These are phyloP conservation scores for Physaria fendleri DNA, from an alignment of 345 rosid genomes.

Conservation along the genomic window DNA sequence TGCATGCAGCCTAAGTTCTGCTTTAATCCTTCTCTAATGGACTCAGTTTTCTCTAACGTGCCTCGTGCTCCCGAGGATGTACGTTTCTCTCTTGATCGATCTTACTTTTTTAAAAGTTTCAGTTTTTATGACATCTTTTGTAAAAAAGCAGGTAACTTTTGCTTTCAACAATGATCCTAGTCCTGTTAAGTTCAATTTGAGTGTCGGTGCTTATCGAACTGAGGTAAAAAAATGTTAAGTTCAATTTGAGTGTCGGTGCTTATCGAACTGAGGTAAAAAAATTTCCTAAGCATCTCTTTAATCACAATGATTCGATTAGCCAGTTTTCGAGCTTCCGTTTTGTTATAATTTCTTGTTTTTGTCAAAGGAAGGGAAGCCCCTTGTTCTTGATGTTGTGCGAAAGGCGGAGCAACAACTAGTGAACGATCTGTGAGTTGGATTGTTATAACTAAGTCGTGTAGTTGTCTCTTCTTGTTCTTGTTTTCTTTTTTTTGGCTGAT, in stretches of 20 bases:
- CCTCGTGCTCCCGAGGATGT: slow-evolving; percentile 63
- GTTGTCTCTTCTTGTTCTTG: background rate
- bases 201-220: too few relatives aligned
- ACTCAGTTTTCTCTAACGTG: slow-evolving; percentile 43
- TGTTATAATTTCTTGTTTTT: background rate
- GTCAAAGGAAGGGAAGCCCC: slow-evolving; percentile 89
- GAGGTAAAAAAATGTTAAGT: too few relatives aligned
- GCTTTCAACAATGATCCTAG: slow-evolving; percentile 90
- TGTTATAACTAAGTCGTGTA: background rate
- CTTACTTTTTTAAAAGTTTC: background rate
- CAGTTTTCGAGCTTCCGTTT: background rate
- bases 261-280: slow-evolving; percentile 81
- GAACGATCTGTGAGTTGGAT: slow-evolving; percentile 51
- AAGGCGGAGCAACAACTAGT: slow-evolving; percentile 76
- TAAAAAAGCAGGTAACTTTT: slow-evolving; percentile 58
- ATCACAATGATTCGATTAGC: background rate
- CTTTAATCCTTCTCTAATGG: slow-evolving; percentile 19
- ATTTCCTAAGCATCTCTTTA: background rate
- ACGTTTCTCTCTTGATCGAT: slow-evolving; percentile 8
- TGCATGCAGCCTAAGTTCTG: too few relatives aligned
- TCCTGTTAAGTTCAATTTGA: slow-evolving; percentile 50
- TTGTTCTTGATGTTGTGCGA: slow-evolving; percentile 72
- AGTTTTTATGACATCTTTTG: background rate
- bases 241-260: slow-evolving; percentile 95
- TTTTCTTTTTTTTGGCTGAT: slow-evolving; percentile 10